Conservation (phyloP, 208 protist species). For the Leishmania gerbilli region DNA sequence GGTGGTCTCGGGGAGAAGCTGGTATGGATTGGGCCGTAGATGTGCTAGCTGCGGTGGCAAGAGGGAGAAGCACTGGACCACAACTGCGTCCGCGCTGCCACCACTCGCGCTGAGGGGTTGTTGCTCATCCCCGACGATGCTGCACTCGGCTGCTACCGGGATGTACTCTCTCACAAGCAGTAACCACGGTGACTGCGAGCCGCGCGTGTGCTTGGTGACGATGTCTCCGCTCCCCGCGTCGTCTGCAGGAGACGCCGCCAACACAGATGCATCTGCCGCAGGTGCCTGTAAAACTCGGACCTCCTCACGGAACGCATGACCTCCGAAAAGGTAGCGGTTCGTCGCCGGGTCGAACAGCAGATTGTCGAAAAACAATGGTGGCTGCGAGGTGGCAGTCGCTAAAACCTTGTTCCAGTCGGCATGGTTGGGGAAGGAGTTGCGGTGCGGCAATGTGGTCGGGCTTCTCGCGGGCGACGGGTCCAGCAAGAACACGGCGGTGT, state of each 20-base stretch:
- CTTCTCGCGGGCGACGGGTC: not conserved
- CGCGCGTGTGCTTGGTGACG: not conserved
- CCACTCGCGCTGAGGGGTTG: not conserved
- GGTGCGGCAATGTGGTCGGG: not conserved
- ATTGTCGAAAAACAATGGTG: conserved; percentile 54
- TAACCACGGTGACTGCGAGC: not conserved
- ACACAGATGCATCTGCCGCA: not conserved
- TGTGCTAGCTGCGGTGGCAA: conserved; percentile 38
- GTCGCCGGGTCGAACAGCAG: conserved; percentile 68
- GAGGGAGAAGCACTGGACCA: conserved; percentile 75
- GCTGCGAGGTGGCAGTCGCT: conserved; percentile 47
- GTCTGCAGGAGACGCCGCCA: not conserved
- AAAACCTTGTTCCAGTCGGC: not conserved
- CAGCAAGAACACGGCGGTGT: conserved; percentile 2
- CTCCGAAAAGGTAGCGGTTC: conserved; percentile 61
- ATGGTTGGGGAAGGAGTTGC: not conserved
- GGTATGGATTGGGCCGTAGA: conserved; percentile 41
- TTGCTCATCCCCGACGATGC: not conserved
- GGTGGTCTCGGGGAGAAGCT: conserved; percentile 28
- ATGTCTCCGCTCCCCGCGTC: not conserved
- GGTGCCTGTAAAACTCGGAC: conserved; percentile 53
- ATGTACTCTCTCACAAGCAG: conserved; percentile 76
- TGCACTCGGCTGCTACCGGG: conserved; percentile 28
- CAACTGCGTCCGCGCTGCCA: not conserved
- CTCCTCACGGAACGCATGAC: conserved; percentile 70